Evolutionary conservation across 495 filamentous ascomycete genomes (phyloP).

Genomic region (Aspergillus taichungensis): DNA sequence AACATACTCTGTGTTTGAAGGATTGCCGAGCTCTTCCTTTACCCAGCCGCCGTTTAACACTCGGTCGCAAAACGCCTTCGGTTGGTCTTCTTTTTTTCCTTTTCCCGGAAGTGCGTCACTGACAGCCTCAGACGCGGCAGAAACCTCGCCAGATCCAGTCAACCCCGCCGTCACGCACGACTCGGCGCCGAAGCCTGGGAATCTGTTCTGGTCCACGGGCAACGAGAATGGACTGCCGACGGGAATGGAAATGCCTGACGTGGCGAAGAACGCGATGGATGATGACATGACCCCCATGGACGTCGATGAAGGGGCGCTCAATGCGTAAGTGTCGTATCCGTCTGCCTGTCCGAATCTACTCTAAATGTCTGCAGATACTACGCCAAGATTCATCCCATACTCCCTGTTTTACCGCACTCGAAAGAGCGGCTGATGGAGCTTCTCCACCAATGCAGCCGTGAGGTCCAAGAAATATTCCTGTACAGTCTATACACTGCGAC

Average conservation of each 20-base stretch:
- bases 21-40: constrained; percentile 38
- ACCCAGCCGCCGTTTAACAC: constrained; percentile 37
- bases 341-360: neutral
- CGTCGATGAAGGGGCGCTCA: constrained; percentile 37
- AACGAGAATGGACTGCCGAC: constrained; percentile 29
- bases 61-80: constrained; percentile 33
- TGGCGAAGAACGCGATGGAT: constrained; percentile 27
- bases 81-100: constrained; percentile 11
- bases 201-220: constrained; percentile 30
- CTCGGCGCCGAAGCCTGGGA: constrained; percentile 28
- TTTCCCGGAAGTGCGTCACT: constrained; percentile 4
- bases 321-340: constrained; percentile 23
- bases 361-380: constrained; percentile 51
- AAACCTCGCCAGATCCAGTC: constrained; percentile 38
- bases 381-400: constrained; percentile 58
- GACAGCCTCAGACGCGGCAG: constrained; percentile 24
- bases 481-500: constrained; percentile 52
- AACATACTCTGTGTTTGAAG: constrained; percentile 49
- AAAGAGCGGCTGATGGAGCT: constrained; percentile 53
- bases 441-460: constrained; percentile 49
- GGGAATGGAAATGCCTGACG: constrained; percentile 29
- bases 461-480: constrained; percentile 62
- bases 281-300: constrained; percentile 33
- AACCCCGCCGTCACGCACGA: constrained; percentile 21
- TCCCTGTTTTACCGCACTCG: constrained; percentile 63